Percentiles rank a stretch among this genome's conserved stretches.
These are phyloP conservation scores for Boletus subluridellus DNA, from an alignment of 1,284 basidiomycete species.

Conservation along the genomic window DNA sequence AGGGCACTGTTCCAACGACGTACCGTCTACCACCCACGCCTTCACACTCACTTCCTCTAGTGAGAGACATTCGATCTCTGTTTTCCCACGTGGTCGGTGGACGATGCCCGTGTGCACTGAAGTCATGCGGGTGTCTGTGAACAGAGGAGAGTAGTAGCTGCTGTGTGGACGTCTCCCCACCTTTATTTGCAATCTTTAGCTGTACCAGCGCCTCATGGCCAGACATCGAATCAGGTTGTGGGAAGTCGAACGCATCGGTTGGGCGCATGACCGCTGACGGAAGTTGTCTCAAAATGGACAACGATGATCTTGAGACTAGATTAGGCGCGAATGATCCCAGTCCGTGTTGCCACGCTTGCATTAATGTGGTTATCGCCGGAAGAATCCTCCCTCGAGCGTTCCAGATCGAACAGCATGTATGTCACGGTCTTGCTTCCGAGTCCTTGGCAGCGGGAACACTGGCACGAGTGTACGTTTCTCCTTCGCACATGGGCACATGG, in stretches of 20 bases:
- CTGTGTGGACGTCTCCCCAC: conserved; percentile 3
- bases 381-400: conserved; percentile 11
- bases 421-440: neutral
- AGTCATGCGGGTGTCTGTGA: conserved; percentile 14
- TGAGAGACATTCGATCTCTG: conserved; percentile 35
- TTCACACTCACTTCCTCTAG: conserved; percentile 43
- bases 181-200: conserved; percentile 19
- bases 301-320: neutral
- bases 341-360: neutral
- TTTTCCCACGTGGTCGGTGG: conserved; percentile 31
- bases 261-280: neutral
- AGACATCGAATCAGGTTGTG: conserved; percentile 2
- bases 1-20: conserved; percentile 9
- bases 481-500: neutral
- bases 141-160: neutral
- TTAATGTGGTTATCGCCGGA: conserved; percentile 7
- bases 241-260: neutral
- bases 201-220: conserved; percentile 5
- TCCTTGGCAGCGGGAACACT: neutral
- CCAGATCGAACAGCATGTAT: neutral
- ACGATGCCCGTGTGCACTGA: conserved; percentile 36
- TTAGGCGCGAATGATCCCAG: neutral
- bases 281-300: neutral
- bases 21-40: conserved; percentile 48
- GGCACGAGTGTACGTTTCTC: neutral